Conservation (phyloP, 129 eudicot genomes). For the Flaveria brownii region DNA sequence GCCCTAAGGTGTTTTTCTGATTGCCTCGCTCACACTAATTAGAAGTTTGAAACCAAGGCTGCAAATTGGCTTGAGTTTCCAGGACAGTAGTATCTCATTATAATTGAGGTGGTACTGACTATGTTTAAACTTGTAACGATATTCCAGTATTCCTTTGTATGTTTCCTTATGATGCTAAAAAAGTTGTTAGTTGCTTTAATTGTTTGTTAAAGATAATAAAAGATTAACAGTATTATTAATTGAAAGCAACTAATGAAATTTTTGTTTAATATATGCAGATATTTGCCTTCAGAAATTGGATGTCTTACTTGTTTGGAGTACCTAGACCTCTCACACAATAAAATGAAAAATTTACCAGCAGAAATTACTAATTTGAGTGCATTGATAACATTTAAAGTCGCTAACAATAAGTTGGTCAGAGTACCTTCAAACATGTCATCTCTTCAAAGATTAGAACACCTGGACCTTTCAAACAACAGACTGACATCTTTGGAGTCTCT, state of each 20-base stretch:
- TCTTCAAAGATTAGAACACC: conserved; percentile 67
- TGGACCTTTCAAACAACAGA: conserved; percentile 87
- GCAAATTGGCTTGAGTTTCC: conserved; percentile 12
- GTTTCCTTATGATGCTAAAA: background rate
- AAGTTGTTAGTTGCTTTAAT: background rate
- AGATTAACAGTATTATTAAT: background rate
- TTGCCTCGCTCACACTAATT: background rate
- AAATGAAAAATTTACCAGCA: conserved; percentile 71
- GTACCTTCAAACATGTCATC: conserved; percentile 68
- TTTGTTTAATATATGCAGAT: conserved; percentile 57
- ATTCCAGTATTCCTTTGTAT: background rate
- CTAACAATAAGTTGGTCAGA: conserved; percentile 72
- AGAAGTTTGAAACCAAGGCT: background rate
- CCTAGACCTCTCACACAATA: conserved; percentile 85
- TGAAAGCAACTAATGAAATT: conserved; percentile 31
- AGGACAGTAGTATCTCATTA: conserved; percentile 14
- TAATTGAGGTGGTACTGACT: conserved; percentile 8
- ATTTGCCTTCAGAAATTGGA: conserved; percentile 92
- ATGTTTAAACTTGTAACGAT: background rate
- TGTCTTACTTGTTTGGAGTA: conserved; percentile 70
- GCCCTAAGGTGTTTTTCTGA: background rate
- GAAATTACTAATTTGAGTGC: conserved; percentile 62
- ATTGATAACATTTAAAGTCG: conserved; percentile 65
- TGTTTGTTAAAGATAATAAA: conserved; percentile 2
- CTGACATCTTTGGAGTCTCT: conserved; percentile 66